Base-by-base conservation (phyloP, 2,329 filamentous ascomycete genomes). In the Paecilomyces sp. region DNA sequence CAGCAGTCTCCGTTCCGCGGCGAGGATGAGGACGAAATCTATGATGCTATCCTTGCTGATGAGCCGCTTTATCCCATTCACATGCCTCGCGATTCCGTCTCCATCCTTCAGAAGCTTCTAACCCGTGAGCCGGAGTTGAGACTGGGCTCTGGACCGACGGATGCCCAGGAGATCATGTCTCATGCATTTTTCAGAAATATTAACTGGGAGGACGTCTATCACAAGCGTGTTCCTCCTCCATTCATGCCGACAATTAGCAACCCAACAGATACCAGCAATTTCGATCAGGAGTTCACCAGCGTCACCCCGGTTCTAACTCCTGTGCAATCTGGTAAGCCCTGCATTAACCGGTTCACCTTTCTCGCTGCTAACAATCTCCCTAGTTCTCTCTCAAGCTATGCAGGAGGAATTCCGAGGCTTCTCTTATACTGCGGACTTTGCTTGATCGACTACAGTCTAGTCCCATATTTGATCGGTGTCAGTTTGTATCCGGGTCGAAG, bases 341-440 rank as follows among this genome's bases (percentile, higher is more conserved):
- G 36, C 8, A 41, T 54, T 63, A 1, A 30, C 18, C 6, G 5
- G 28, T 58, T 57, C 34, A 34, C 58, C 56, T 50, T 12, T 25
- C 50, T 63, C 61, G 57, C 66, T 58, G 47, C 60, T 66, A 59
- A 66, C 62, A 59, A 60, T 61, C 57, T 54, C 7, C 62, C 52
- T 66, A 96, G 94, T 99, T 53, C 84, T 99, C 64, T 96, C 93
- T 30, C 94, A 97, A 81, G 91, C 92, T 52, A 97, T 97, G 92
- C 94, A 99, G 80, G 94, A 99, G 80, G 92, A 99, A 76, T 99
- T 99, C 88, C 87, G 94, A 61, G 94, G 94, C 66, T 99, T 99
- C 81, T 97, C 93, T 28, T 99, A 99, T 78, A 94, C 91, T 57
- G 90, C 91, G 62, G 92, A 96, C 76, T 95, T 95, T 78, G 88